Evolutionary conservation across 192 early-diverging fungal species (phyloP), one percentile per base, ranked within the genome.

Genomic region (Mortierella alpina): DNA sequence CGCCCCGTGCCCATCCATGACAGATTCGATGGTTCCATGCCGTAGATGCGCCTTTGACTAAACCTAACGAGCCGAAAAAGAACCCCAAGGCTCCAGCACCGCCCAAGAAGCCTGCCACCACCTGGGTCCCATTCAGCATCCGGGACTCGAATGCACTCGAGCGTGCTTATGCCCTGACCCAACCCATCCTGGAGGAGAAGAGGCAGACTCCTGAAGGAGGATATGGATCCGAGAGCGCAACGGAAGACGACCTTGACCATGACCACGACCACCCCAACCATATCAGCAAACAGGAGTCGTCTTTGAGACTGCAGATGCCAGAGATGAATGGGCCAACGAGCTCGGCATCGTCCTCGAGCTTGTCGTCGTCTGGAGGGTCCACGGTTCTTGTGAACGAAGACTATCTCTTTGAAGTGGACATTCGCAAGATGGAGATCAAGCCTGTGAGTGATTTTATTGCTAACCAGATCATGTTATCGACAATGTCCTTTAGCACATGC

Each of bases 351-450:
- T 15, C 60, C 15, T 31, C 42, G 31, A 5, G 48, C 23, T 15
- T 66, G 31, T 3, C 46, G 10, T 51, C 63, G 31, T 52, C 64
- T 5, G 22, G 63, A 7, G 53, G 65, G 57, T 55, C 75, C 18
- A 89, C 80, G 49, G 89, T 95, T 14, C 77, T 89, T 20, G 92
- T 94, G 15, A 91, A 92, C 63, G 93, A 96, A 66, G 94, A 96
- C 67, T 79, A 90, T 68, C 77, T 96, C 41, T 94, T 91, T 84
- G 92, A 96, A 82, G 94, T 94, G 23, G 86, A 94, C 77, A 88
- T 96, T 22, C 71, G 84, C 22, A 88, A 90, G 42, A 83, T 86
- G 70, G 91, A 90, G 59, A 89, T 94, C 22, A 87, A 70, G 62
- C 80, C 84, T 5, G 84, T 85, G 70, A 68, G 84, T 85, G 39